These are phyloP conservation scores for Rosa hybrid DNA, from an alignment of 331 rosid genomes.

Conservation along the genomic window DNA sequence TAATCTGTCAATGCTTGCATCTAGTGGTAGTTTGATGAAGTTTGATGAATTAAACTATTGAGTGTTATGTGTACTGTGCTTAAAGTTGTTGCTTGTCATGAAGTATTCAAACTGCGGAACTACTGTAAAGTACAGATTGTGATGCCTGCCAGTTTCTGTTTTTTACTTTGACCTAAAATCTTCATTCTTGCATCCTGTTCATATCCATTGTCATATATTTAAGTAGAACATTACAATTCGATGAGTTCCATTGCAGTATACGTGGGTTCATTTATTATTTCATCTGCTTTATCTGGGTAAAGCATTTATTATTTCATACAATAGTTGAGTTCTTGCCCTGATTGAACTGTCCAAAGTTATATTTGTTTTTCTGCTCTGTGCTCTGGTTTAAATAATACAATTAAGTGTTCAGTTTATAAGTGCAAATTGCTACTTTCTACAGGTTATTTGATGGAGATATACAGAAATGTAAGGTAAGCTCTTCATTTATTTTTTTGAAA, in stretches of 20 bases:
- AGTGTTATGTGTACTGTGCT: conserved; percentile 1
- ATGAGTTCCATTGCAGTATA: neutral
- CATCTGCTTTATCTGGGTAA: neutral
- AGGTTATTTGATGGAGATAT: conserved; percentile 77
- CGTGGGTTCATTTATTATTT: neutral
- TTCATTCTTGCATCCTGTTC: neutral
- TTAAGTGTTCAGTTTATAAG: conserved; percentile 22
- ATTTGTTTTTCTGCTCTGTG: neutral
- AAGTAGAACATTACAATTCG: neutral
- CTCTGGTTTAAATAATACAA: conserved; percentile 1
- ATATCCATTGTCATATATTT: neutral
- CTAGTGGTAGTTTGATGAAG: conserved; percentile 3
- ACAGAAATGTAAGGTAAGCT: conserved; percentile 64
- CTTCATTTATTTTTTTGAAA: conserved; percentile 12
- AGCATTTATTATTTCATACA: too few species aligned
- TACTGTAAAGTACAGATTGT: neutral
- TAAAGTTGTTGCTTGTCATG: neutral
- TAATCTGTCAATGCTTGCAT: neutral
- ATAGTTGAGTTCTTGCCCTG: neutral
- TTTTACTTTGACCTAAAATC: neutral
- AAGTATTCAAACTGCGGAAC: neutral
- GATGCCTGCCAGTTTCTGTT: neutral
- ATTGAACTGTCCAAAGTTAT: neutral
- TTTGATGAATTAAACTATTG: neutral
- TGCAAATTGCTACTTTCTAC: conserved; percentile 29